A percentile compares a stretch with the other conserved stretches of the same genome.
phyloP scores from a whole-genome alignment of 257 asterid species.

The Solanum piurae region DNA sequence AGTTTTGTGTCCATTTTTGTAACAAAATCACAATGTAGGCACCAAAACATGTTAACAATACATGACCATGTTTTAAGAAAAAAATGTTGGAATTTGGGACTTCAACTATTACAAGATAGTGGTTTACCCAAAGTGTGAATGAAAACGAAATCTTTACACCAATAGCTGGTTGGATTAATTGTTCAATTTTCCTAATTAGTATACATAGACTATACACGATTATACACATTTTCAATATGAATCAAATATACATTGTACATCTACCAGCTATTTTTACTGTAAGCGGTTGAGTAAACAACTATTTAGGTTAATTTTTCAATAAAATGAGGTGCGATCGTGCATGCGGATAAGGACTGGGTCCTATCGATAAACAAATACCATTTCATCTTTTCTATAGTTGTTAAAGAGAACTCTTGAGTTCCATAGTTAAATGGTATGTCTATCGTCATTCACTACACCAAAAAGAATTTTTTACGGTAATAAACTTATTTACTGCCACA shows the following conservation, averaged over 20 bases:
- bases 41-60: neutral
- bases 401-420: neutral
- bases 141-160: neutral
- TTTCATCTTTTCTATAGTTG: neutral
- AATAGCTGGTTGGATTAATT: neutral
- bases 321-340: neutral
- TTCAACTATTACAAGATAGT: neutral
- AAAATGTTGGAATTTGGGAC: neutral
- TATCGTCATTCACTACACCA: neutral
- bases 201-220: neutral
- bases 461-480: too few relatives aligned
- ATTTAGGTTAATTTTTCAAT: neutral
- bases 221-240: too few relatives aligned
- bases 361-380: neutral
- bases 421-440: neutral
- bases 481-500: too few relatives aligned
- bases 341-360: neutral
- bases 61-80: neutral
- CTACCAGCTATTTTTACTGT: neutral
- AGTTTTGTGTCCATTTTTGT: neutral
- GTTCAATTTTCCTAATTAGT: neutral
- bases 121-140: neutral
- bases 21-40: neutral
- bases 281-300: neutral
- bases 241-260: neutral